Conservation (phyloP, 2,329 filamentous ascomycete genomes). For the Claviceps sp. region DNA sequence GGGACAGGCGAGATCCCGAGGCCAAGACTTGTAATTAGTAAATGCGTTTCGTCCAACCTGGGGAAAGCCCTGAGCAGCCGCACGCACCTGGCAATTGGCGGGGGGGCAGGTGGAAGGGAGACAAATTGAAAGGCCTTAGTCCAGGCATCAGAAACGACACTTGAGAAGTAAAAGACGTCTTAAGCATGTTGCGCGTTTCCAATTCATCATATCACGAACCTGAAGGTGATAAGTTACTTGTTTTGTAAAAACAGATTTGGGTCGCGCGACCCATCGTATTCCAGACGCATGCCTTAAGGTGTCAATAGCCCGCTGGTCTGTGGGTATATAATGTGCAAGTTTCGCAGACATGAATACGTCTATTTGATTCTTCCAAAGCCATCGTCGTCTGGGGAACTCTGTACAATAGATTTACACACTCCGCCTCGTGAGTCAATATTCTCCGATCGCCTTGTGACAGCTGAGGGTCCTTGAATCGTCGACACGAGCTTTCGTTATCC, state of each 20-base stretch:
- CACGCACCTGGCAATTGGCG: conserved; percentile 3
- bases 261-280: neutral
- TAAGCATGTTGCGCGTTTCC: neutral
- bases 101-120: conserved; percentile 2
- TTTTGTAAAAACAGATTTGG: neutral
- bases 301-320: neutral
- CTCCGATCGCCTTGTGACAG: neutral
- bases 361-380: neutral
- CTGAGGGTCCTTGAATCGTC: neutral
- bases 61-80: conserved; percentile 5
- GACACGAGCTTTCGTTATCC: neutral
- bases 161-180: neutral
- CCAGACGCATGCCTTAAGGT: neutral
- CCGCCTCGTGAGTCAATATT: neutral
- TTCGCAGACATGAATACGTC: neutral
- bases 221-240: neutral
- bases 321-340: neutral
- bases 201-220: neutral
- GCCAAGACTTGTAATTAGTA: neutral
- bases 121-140: neutral
- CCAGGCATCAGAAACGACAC: neutral
- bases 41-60: neutral
- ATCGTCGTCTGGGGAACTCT: neutral
- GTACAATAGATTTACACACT: conserved; percentile 1
- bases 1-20: conserved; percentile 3